Evolutionary conservation across 768 basidiomycete genomes (phyloP), one percentile per base, ranked within the genome.

Genomic region (Rhodotorula toruloides): DNA sequence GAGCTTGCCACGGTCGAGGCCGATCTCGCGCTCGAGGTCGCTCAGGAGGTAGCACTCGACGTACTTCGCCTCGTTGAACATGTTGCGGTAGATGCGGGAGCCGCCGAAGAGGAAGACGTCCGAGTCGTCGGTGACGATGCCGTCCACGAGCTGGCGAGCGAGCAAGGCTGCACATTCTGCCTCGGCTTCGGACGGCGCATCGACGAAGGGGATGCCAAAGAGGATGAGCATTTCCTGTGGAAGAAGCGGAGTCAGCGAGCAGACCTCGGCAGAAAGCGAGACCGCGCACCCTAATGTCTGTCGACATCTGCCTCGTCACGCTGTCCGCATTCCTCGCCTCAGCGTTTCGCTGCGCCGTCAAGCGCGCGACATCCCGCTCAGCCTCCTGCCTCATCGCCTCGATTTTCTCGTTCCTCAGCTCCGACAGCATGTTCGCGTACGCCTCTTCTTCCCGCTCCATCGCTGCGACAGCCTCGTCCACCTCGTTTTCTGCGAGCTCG

Each of bases 1-100:
- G 48, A 98, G 84, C 22, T 87, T 86, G 72, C 90, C 90, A 32
- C 91, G 83, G 54, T 89, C 87, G 31, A 98, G 80, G 10, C 90
- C 87, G 16, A 99, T 81, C 77, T 99, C 96, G 48, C 92, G 83
- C 44, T 83, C 83, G 54, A 98, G 83, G 76, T 99, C 96, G 10
- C 84, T 78, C 4, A 85, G 79, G 42, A 96, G 80, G 81, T 96
- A 99, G 76, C 91, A 92, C 78, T 99, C 96, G 60, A 97, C 96
- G 7, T 92, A 97, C 81, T 98, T 97, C 54, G 90, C 89, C 78
- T 98, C 94, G 76, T 98, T 97, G 81, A 99, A 99, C 89, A 99
- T 94, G 77, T 99, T 98, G 79, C 94, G 96, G 83, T 89, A 96
- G 27, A 98, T 90, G n/a, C 91, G 87, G 71, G 84, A 79, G 31